A percentile compares a stretch with the other conserved stretches of the same genome.
Conservation (phyloP, 305 asterid genomes). For the Fraxinus velutina region DNA sequence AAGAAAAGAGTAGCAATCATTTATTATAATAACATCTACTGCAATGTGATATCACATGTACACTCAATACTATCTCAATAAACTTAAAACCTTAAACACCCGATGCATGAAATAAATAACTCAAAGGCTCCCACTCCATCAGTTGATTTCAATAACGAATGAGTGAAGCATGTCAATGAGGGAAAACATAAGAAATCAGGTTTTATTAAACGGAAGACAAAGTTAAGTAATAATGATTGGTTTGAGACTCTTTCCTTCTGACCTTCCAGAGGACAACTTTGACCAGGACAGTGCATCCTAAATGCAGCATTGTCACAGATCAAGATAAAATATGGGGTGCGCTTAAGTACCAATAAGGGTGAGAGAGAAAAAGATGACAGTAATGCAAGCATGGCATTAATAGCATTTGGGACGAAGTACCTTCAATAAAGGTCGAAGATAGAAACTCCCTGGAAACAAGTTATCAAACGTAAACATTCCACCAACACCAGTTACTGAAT, state of each 20-base stretch:
- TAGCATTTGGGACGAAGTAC: conserved; percentile 34
- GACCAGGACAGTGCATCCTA: background rate
- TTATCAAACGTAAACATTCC: conserved; percentile 67
- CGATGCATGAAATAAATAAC: conserved; percentile 15
- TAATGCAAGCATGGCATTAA: background rate
- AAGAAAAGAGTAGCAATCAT: conserved; percentile 27
- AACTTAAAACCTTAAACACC: conserved; percentile 12
- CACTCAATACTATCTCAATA: conserved; percentile 4
- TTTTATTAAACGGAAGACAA: conserved; percentile 9
- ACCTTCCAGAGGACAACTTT: conserved; percentile 9
- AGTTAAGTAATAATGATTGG: conserved; percentile 1
- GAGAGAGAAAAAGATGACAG: conserved; percentile 7
- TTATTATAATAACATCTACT: conserved; percentile 8
- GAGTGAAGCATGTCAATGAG: conserved; percentile 18
- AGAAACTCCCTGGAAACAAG: conserved; percentile 93
- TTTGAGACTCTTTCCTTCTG: conserved; percentile 14
- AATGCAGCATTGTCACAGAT: background rate
- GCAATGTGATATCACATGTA: conserved; percentile 21
- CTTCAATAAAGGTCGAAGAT: conserved; percentile 93
- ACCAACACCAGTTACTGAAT: conserved; percentile 77
- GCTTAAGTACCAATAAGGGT: conserved; percentile 4
- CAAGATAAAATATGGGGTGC: conserved; percentile 13
- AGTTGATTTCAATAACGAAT: conserved; percentile 16
- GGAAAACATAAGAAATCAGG: conserved; percentile 4
- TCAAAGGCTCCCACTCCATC: background rate